Percentiles rank a stretch among this genome's conserved stretches.
Conservation (phyloP, 2,329 filamentous ascomycete species). For the Penicillium sp. region DNA sequence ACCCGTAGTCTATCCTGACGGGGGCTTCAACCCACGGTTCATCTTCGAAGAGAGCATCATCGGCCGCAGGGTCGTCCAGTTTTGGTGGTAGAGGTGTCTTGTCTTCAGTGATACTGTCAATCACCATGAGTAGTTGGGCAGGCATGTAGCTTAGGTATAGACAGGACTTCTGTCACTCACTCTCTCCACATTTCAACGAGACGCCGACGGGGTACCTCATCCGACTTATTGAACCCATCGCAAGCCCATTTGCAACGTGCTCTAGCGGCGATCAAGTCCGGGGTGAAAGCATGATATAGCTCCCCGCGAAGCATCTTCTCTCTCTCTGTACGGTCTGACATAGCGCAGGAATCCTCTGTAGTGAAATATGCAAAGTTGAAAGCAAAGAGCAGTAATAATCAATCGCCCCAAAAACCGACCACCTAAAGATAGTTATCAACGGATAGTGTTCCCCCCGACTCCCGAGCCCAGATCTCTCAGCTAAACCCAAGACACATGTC, state of each 20-base stretch:
- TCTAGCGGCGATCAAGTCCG: conserved; percentile 62
- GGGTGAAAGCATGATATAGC: conserved; percentile 70
- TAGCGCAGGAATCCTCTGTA: neutral
- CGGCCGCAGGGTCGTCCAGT: conserved; percentile 56
- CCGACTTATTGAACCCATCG: conserved; percentile 60
- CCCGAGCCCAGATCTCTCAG: no score
- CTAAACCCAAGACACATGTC: no score
- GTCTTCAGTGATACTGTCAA: conserved; percentile 59
- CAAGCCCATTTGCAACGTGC: conserved; percentile 61
- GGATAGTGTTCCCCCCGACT: no score
- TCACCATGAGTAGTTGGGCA: no score
- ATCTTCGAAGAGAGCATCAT: conserved; percentile 61
- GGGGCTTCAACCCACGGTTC: conserved; percentile 68
- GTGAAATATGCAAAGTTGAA: no score
- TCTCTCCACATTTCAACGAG: conserved; percentile 66
- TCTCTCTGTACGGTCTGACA: conserved; percentile 26
- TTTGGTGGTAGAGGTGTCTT: conserved; percentile 59
- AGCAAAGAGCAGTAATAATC: no score
- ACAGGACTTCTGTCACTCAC: conserved; percentile 48
- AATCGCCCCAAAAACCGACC: no score
- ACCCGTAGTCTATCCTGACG: conserved; percentile 72
- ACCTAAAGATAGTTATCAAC: no score
- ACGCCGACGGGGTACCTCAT: conserved; percentile 57
- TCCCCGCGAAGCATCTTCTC: conserved; percentile 62
- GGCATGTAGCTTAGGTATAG: neutral